phyloP scores from a whole-genome alignment of 129 eudicot genomes.

The Tagetes patula region DNA sequence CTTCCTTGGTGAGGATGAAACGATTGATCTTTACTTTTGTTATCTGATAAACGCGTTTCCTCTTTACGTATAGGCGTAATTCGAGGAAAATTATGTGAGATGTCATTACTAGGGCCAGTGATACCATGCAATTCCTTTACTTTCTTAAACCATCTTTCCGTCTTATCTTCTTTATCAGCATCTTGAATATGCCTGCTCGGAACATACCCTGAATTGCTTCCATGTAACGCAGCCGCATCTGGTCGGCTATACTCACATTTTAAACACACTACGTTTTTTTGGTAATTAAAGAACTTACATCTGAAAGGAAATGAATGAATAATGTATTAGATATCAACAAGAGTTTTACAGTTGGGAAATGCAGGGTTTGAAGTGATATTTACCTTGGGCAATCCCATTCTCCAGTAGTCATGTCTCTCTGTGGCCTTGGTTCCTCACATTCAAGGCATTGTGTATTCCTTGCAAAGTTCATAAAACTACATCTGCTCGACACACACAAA shows the following conservation, averaged over 20 bases:
- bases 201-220: conserved; percentile 30
- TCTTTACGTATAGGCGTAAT: conserved; percentile 64
- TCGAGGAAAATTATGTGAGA: conserved; percentile 61
- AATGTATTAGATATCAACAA: conserved; percentile 1
- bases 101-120: conserved; percentile 33
- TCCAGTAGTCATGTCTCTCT: conserved; percentile 52
- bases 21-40: conserved; percentile 59
- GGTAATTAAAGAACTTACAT: conserved; percentile 69
- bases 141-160: conserved; percentile 71
- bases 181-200: conserved; percentile 28
- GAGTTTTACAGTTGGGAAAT: conserved; percentile 8
- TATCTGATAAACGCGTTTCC: conserved; percentile 51
- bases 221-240: conserved; percentile 24
- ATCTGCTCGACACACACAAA: conserved; percentile 49
- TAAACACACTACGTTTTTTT: conserved; percentile 60
- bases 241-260: conserved; percentile 75
- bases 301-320: conserved; percentile 38
- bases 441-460: conserved; percentile 76
- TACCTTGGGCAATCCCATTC: conserved; percentile 97
- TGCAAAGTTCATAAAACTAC: conserved; percentile 92
- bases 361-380: conserved; percentile 32
- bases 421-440: conserved; percentile 74
- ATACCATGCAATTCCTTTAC: conserved; percentile 59
- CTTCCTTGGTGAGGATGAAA: conserved; percentile 52
- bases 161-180: conserved; percentile 42